Evolutionary conservation across 2,329 filamentous ascomycete species (phyloP).

Genomic region (Claviceps fusiformis): DNA sequence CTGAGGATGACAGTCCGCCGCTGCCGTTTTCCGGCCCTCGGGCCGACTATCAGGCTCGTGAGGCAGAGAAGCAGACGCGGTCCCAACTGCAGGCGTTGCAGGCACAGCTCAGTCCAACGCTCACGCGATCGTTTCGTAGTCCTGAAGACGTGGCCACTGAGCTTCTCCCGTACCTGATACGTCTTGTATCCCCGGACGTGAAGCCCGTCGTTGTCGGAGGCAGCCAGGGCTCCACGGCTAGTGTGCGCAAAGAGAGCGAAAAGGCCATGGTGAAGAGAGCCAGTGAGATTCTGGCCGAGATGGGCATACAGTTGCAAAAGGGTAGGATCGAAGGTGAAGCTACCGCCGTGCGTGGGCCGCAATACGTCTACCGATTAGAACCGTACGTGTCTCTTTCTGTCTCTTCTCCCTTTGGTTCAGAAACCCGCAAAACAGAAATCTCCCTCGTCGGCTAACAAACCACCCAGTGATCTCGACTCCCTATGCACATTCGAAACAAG

Average conservation of each 20-base stretch:
- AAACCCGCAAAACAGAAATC: no score
- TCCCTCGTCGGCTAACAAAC: background rate
- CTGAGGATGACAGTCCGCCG: slow-evolving; percentile 33
- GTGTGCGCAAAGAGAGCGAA: slow-evolving; percentile 77
- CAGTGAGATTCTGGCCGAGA: slow-evolving; percentile 68
- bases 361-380: slow-evolving; percentile 89
- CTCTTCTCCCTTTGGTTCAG: no score
- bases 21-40: slow-evolving; percentile 69
- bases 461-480: slow-evolving; percentile 53
- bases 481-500: slow-evolving; percentile 63
- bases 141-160: slow-evolving; percentile 66
- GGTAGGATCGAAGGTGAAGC: slow-evolving; percentile 63
- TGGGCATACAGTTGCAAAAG: slow-evolving; percentile 69
- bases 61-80: slow-evolving; percentile 67
- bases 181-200: slow-evolving; percentile 76
- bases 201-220: slow-evolving; percentile 77
- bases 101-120: slow-evolving; percentile 52
- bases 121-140: slow-evolving; percentile 68
- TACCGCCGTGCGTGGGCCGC: slow-evolving; percentile 40
- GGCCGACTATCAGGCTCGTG: slow-evolving; percentile 69
- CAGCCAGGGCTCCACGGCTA: slow-evolving; percentile 55
- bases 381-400: slow-evolving; percentile 43
- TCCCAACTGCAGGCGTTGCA: slow-evolving; percentile 63
- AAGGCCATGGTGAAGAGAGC: slow-evolving; percentile 68
- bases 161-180: slow-evolving; percentile 70